phyloP scores from a whole-genome alignment of 2,329 filamentous ascomycete genomes.

The Epichloe typhina region DNA sequence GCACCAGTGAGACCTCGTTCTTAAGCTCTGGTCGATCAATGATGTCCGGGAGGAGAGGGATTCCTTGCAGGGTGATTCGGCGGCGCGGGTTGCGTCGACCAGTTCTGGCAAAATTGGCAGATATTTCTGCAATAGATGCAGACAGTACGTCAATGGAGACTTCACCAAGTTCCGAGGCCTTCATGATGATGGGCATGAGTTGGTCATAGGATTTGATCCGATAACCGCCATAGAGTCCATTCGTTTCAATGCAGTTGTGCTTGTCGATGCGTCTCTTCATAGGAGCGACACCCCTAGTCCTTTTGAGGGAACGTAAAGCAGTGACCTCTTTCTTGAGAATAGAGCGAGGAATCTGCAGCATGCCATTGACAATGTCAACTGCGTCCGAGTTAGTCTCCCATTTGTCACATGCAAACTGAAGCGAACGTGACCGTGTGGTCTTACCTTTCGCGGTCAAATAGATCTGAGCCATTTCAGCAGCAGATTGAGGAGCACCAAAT shows the following conservation, averaged over 20 bases:
- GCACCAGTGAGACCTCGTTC: constrained; percentile 12
- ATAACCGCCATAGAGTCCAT: constrained; percentile 14
- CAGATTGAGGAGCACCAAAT: constrained; percentile 2
- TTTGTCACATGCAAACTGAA: background rate
- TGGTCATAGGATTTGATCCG: constrained; percentile 14
- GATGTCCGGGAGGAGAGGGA: constrained; percentile 15
- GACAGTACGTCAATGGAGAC: constrained; percentile 13
- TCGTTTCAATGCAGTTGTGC: constrained; percentile 6
- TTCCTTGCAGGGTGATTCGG: constrained; percentile 8
- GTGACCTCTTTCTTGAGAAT: constrained; percentile 2
- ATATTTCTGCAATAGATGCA: constrained; percentile 15
- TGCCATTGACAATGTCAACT: constrained; percentile 15
- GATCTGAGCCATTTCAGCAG: constrained; percentile 4
- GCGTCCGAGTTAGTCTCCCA: background rate
- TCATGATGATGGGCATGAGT: constrained; percentile 13
- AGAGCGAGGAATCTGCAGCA: constrained; percentile 2
- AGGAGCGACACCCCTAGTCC: constrained; percentile 11
- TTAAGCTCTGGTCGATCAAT: constrained; percentile 17
- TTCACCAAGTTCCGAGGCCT: constrained; percentile 10
- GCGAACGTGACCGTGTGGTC: constrained; percentile 1
- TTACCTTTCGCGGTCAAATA: constrained; percentile 19
- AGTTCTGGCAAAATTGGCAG: constrained; percentile 8
- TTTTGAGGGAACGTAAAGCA: constrained; percentile 1
- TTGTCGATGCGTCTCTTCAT: constrained; percentile 15
- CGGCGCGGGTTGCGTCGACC: constrained; percentile 1